Evolutionary conservation across 441 rosid species (phyloP).

Genomic region (Pelargonium australe): DNA sequence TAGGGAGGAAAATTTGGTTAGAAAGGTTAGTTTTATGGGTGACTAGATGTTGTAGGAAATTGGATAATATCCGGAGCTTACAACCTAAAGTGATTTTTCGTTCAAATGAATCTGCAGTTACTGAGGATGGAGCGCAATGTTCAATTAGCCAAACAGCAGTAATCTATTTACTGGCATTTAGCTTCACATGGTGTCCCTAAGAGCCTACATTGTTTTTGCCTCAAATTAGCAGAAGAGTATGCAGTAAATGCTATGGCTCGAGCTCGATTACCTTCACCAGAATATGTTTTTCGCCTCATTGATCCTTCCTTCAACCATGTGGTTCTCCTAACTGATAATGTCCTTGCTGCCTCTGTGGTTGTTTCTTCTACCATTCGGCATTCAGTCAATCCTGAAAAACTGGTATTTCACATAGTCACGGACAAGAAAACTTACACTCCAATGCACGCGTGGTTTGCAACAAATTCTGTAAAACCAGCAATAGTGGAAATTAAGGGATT

Average conservation of each 20-base stretch:
- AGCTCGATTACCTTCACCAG: constrained; percentile 70
- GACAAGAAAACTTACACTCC: constrained; percentile 88
- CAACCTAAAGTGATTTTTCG: constrained; percentile 10
- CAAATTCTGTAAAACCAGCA: constrained; percentile 50
- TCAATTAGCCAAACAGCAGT: constrained; percentile 60
- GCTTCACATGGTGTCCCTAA: constrained; percentile 87
- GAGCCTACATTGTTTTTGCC: constrained; percentile 78
- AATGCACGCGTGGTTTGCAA: constrained; percentile 96
- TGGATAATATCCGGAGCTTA: neutral
- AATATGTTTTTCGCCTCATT: constrained; percentile 55
- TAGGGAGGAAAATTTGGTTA: neutral
- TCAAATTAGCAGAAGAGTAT: constrained; percentile 82
- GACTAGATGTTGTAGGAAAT: neutral
- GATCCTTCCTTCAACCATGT: constrained; percentile 67
- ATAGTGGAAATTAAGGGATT: constrained; percentile 88
- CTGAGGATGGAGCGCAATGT: constrained; percentile 65
- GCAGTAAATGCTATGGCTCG: constrained; percentile 79
- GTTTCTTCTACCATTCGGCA: constrained; percentile 62
- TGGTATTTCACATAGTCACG: constrained; percentile 79
- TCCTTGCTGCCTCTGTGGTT: constrained; percentile 82
- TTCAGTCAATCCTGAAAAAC: constrained; percentile 53
- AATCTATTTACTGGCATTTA: constrained; percentile 79
- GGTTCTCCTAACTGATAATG: constrained; percentile 78
- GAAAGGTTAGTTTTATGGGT: no score
- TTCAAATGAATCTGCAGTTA: constrained; percentile 37